phyloP scores from a whole-genome alignment of 805 yeast species.

The Ogataea nitratoaversa region DNA sequence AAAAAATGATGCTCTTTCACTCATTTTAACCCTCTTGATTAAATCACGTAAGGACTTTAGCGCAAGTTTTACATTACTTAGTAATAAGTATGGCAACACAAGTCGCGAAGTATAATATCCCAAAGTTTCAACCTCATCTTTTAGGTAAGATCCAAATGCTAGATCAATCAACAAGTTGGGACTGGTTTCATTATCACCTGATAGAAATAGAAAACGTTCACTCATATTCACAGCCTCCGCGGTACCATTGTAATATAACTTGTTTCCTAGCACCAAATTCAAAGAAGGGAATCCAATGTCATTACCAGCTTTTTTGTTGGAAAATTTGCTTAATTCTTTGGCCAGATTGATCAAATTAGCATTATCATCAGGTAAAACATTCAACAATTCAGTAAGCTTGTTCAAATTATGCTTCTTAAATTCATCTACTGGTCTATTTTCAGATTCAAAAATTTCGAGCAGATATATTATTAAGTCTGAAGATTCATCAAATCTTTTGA shows the following conservation, averaged over 20 bases:
- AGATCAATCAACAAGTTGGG: slow-evolving; percentile 31
- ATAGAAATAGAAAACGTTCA: slow-evolving; percentile 26
- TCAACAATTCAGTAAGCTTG: slow-evolving; percentile 39
- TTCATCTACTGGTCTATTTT: slow-evolving; percentile 32
- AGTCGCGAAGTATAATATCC: slow-evolving; percentile 42
- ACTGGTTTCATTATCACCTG: slow-evolving; percentile 18
- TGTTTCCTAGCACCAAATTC: slow-evolving; percentile 68
- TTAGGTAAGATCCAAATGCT: slow-evolving; percentile 29
- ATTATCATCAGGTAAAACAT: slow-evolving; percentile 45
- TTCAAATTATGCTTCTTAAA: slow-evolving; percentile 25
- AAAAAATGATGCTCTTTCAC: slow-evolving; percentile 13
- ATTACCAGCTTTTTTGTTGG: slow-evolving; percentile 42
- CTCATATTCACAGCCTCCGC: slow-evolving; percentile 22
- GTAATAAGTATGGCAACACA: slow-evolving; percentile 68
- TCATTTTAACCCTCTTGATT: slow-evolving; percentile 27
- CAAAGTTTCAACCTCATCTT: slow-evolving; percentile 27
- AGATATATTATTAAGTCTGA: slow-evolving; percentile 71
- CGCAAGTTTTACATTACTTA: slow-evolving; percentile 64
- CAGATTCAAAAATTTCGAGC: slow-evolving; percentile 60
- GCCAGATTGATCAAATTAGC: slow-evolving; percentile 64
- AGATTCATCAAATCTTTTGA: slow-evolving; percentile 75
- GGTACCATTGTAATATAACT: slow-evolving; percentile 41
- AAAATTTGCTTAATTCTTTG: slow-evolving; percentile 65
- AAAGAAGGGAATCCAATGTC: slow-evolving; percentile 73
- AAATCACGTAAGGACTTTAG: slow-evolving; percentile 36